Percentiles rank a stretch among this genome's conserved stretches.
Conservation (phyloP, 2,329 filamentous ascomycete genomes). For the Zopfia rhizophila region DNA sequence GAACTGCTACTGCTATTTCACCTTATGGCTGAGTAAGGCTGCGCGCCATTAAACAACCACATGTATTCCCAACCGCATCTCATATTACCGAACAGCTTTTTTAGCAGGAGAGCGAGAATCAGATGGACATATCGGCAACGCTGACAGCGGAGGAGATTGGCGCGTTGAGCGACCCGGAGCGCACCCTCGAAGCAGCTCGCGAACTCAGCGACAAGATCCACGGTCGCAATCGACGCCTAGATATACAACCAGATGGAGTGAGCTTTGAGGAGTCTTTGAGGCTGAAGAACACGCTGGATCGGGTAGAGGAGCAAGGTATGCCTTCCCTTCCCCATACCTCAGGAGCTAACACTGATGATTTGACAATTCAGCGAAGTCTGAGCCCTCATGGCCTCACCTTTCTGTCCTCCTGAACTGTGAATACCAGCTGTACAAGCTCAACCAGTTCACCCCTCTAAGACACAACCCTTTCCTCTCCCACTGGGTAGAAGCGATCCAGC, state of each 20-base stretch:
- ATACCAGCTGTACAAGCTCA: constrained; percentile 46
- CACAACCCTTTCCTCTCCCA: constrained; percentile 53
- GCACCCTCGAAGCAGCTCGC: constrained; percentile 26
- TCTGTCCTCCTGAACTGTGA: constrained; percentile 48
- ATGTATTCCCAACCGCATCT: constrained; percentile 28
- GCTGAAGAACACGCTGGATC: constrained; percentile 47
- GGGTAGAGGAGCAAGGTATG: constrained; percentile 32
- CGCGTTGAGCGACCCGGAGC: constrained; percentile 32
- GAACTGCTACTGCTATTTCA: no score
- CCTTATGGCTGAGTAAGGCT: no score
- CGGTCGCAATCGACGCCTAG: not conserved
- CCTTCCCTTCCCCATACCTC: constrained; percentile 1
- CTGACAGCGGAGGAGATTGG: constrained; percentile 37
- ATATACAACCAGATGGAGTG: no score
- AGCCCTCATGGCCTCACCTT: constrained; percentile 35
- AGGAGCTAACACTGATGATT: constrained; percentile 1
- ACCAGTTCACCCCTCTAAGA: constrained; percentile 39
- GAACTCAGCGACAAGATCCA: constrained; percentile 17
- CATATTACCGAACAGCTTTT: constrained; percentile 8
- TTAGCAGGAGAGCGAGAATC: constrained; percentile 29
- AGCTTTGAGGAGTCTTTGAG: constrained; percentile 42
- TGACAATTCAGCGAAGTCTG: constrained; percentile 15
- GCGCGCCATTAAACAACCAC: constrained; percentile 25
- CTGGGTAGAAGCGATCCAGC: constrained; percentile 51
- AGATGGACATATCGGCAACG: constrained; percentile 40